Conservation (phyloP, 345 rosid species). For the Camelina neglecta region DNA sequence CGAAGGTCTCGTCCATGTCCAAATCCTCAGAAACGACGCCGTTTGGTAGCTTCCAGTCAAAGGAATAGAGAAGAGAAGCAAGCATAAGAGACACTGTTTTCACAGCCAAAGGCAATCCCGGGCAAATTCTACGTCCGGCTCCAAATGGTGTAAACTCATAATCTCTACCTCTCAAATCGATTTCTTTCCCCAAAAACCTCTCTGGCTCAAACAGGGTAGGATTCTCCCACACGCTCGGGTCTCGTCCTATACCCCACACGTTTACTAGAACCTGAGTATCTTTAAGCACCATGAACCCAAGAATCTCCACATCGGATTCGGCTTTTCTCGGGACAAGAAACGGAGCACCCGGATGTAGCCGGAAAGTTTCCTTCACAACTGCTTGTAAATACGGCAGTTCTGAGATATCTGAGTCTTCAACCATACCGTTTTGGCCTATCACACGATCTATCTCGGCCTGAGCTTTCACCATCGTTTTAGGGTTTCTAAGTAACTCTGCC, state of each 20-base stretch:
- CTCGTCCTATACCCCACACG: constrained; percentile 31
- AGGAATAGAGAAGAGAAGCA: constrained; percentile 33
- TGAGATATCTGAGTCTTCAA: constrained; percentile 45
- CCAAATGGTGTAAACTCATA: constrained; percentile 37
- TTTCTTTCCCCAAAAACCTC: constrained; percentile 22
- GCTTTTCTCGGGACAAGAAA: constrained; percentile 47
- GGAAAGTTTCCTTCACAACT: constrained; percentile 48
- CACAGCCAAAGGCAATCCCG: constrained; percentile 27
- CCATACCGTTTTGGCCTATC: constrained; percentile 36
- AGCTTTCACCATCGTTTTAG: constrained; percentile 30
- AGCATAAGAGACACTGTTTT: constrained; percentile 8
- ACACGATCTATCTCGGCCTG: constrained; percentile 37
- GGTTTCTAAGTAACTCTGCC: constrained; percentile 42
- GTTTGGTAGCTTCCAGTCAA: constrained; percentile 29
- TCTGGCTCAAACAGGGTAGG: constrained; percentile 20
- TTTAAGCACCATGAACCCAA: constrained; percentile 25
- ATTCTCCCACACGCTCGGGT: constrained; percentile 33
- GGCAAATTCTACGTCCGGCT: constrained; percentile 35
- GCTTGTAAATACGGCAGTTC: constrained; percentile 48
- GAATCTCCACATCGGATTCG: constrained; percentile 11
- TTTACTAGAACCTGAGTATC: constrained; percentile 25
- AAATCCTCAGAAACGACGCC: background rate
- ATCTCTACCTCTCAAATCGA: constrained; percentile 22
- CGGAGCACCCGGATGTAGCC: constrained; percentile 49
- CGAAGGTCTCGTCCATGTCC: constrained; percentile 30